A percentile compares a stretch with the other conserved stretches of the same genome.
phyloP scores from a whole-genome alignment of 208 protist genomes.

The Leishmania martiniquensis region DNA sequence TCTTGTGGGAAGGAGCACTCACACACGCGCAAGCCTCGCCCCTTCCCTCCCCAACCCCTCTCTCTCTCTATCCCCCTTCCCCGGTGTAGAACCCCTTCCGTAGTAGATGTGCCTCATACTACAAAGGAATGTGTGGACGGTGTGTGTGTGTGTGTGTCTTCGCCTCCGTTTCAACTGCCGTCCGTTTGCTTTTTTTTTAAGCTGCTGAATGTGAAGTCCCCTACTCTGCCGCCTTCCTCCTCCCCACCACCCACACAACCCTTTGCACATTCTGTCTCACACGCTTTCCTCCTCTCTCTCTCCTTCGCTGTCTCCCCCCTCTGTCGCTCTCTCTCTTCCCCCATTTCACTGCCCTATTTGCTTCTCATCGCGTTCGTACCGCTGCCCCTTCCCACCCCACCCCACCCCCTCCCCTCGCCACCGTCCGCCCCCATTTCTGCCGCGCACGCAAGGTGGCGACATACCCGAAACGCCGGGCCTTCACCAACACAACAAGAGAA shows the following conservation, averaged over 20 bases:
- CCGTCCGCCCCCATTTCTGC: too few relatives aligned
- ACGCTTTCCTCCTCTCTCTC: conserved; percentile 6
- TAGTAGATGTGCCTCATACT: not conserved
- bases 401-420: not conserved
- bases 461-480: not conserved
- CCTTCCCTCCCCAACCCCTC: not conserved
- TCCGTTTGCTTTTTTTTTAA: not conserved
- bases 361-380: not conserved
- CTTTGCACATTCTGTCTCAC: too few relatives aligned
- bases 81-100: not conserved
- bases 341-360: conserved; percentile 7
- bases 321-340: conserved; percentile 8
- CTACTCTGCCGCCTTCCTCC: not conserved
- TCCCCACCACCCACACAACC: too few relatives aligned
- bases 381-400: not conserved
- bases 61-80: too few relatives aligned
- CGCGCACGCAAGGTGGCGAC: not conserved
- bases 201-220: not conserved
- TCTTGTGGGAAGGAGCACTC: not conserved
- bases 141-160: conserved; percentile 6
- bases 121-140: not conserved
- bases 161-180: conserved; percentile 8
- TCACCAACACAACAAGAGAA: not conserved
- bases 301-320: not conserved
- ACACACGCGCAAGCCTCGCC: too few relatives aligned